Evolutionary conservation across 2,329 filamentous ascomycete genomes (phyloP).

Genomic region (Botrytis medusae): DNA sequence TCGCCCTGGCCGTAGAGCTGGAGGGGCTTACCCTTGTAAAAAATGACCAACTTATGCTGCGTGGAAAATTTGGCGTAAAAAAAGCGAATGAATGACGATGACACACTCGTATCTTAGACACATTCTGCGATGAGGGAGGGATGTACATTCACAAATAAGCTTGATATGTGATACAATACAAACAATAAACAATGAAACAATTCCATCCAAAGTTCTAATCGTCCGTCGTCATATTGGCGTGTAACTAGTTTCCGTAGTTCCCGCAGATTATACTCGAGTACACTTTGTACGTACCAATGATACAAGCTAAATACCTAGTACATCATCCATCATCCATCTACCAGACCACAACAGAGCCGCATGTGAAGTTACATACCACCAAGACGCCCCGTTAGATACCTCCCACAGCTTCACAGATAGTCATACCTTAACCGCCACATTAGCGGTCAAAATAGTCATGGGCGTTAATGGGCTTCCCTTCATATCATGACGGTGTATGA

Average conservation of each 20-base stretch:
- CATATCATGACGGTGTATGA: not conserved
- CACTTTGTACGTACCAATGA: not conserved
- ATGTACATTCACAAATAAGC: not conserved
- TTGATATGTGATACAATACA: not conserved
- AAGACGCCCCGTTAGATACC: not conserved
- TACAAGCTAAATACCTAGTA: not conserved
- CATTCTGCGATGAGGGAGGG: too few species aligned
- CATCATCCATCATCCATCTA: not conserved
- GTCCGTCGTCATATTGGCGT: not conserved
- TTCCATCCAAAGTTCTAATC: not conserved
- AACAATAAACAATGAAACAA: not conserved
- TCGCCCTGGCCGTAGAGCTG: not conserved
- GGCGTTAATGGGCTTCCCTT: not conserved
- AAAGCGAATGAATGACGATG: not conserved
- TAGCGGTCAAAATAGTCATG: not conserved
- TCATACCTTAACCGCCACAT: not conserved
- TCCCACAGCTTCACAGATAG: not conserved
- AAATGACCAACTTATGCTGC: slow-evolving; percentile 4
- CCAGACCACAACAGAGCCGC: slow-evolving; percentile 1
- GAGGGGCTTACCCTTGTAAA: not conserved
- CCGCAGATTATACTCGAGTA: not conserved
- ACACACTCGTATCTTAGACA: not conserved
- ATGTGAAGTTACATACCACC: not conserved
- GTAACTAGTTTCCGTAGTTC: not conserved
- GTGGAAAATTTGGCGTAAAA: not conserved